A percentile compares a stretch with the other conserved stretches of the same genome.
Evolutionary conservation across 305 asterid species (phyloP).

Genomic region (Solanum hybrid): DNA sequence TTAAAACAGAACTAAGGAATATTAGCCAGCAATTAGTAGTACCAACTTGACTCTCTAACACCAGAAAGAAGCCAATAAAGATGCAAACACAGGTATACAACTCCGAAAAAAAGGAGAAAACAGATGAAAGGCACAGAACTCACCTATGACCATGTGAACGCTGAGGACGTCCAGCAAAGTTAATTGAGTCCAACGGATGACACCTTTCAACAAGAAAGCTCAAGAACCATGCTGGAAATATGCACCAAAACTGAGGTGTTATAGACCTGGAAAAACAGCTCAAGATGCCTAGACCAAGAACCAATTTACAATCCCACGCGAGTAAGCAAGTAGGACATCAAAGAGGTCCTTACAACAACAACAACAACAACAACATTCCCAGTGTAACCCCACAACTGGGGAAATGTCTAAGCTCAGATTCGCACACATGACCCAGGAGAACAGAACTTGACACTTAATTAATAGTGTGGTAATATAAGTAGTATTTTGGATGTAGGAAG

Average conservation of each 20-base stretch:
- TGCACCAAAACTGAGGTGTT: not conserved
- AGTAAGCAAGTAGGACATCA: not conserved
- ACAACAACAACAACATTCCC: not conserved
- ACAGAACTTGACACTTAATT: not conserved
- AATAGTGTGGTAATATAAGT: not conserved
- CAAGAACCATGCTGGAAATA: not conserved
- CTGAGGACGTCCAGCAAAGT: not conserved
- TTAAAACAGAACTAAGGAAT: not conserved
- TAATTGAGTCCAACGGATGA: not conserved
- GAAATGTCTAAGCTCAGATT: not conserved
- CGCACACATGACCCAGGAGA: not conserved
- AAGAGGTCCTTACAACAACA: not conserved
- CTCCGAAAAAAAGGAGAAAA: not conserved
- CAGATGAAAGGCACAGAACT: not conserved
- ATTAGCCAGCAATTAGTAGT: not conserved
- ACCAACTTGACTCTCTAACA: not conserved
- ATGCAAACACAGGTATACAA: not conserved
- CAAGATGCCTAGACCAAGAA: not conserved
- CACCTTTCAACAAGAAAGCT: not conserved
- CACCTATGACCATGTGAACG: not conserved
- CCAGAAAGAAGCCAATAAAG: not conserved
- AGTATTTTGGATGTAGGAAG: not conserved
- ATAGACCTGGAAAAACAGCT: not conserved
- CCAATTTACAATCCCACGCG: not conserved
- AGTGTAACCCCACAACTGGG: not conserved